Evolutionary conservation across 495 filamentous ascomycete species (phyloP).

Genomic region (Paragyromitra xinjiangensis): DNA sequence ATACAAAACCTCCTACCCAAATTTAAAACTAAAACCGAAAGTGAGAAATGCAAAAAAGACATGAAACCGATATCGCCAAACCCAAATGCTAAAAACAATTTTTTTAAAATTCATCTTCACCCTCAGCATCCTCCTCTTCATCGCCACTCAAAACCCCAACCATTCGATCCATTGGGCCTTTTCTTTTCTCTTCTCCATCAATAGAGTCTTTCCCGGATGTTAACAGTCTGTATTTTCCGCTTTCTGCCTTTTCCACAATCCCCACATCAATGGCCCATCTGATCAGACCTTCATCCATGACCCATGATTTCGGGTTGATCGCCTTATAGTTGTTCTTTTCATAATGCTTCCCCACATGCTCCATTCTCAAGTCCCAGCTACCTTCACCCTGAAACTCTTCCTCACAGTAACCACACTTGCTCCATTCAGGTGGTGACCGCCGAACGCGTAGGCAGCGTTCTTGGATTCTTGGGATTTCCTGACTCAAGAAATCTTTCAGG

Average conservation of each 20-base stretch:
- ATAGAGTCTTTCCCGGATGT: constrained; percentile 57
- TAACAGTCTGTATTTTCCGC: constrained; percentile 64
- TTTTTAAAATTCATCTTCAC: constrained; percentile 29
- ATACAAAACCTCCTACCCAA: constrained; percentile 8
- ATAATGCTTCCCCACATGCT: constrained; percentile 87
- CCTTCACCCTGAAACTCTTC: constrained; percentile 67
- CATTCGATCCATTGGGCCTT: constrained; percentile 32
- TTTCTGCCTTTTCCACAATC: constrained; percentile 66
- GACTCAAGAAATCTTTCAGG: constrained; percentile 47
- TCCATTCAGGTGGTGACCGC: constrained; percentile 68
- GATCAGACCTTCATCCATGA: constrained; percentile 65
- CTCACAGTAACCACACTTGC: constrained; percentile 75
- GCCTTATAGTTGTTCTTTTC: constrained; percentile 63
- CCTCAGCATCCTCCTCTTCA: constrained; percentile 43
- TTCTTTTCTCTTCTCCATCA: constrained; percentile 30
- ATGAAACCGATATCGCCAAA: background rate
- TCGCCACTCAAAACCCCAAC: constrained; percentile 27
- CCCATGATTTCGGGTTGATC: constrained; percentile 63
- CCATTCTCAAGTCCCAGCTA: constrained; percentile 86
- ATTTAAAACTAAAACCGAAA: constrained; percentile 1
- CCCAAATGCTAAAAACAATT: background rate
- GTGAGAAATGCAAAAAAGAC: background rate
- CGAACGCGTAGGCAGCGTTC: constrained; percentile 68
- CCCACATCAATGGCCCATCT: constrained; percentile 67
- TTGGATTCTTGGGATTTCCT: constrained; percentile 60